Evolutionary conservation across 192 early-diverging fungal species (phyloP).

Genomic region (Blastocladiella britannica): DNA sequence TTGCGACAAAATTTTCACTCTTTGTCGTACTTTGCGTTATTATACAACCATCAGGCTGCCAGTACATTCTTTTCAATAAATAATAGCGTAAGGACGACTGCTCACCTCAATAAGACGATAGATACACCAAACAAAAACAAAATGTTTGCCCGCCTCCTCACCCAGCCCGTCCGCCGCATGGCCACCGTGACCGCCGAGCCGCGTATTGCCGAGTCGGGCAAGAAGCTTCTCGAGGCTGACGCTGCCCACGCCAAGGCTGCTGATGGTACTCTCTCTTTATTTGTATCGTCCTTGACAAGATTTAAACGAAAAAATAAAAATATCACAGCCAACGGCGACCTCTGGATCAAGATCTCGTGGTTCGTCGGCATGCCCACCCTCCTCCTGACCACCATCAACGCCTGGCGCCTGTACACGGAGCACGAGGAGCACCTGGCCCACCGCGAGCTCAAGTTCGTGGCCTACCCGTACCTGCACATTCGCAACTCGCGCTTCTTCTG

Average conservation of each 20-base stretch:
- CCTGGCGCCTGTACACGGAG: not conserved
- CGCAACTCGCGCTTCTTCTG: constrained; percentile 1
- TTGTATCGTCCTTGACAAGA: too few relatives aligned
- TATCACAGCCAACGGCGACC: not conserved
- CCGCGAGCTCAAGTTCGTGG: not conserved
- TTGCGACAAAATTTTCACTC: too few relatives aligned
- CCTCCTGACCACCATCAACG: not conserved
- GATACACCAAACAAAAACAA: too few relatives aligned
- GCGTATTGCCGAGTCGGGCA: not conserved
- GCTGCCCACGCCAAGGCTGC: not conserved
- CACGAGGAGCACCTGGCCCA: not conserved
- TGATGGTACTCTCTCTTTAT: too few relatives aligned
- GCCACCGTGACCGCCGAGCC: not conserved
- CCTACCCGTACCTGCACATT: not conserved
- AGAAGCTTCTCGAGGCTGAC: not conserved
- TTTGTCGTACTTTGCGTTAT: too few relatives aligned
- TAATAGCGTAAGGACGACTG: too few relatives aligned
- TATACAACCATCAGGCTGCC: too few relatives aligned
- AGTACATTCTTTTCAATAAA: too few relatives aligned
- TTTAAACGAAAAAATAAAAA: too few relatives aligned
- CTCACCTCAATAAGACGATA: too few relatives aligned
- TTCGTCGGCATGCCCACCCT: not conserved
- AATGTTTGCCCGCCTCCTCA: too few relatives aligned
- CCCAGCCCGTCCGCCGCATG: not conserved
- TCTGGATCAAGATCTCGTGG: not conserved